Evolutionary conservation across 2,329 filamentous ascomycete genomes (phyloP), one percentile per base, ranked within the genome.

Genomic region (Zopfia rhizophila): DNA sequence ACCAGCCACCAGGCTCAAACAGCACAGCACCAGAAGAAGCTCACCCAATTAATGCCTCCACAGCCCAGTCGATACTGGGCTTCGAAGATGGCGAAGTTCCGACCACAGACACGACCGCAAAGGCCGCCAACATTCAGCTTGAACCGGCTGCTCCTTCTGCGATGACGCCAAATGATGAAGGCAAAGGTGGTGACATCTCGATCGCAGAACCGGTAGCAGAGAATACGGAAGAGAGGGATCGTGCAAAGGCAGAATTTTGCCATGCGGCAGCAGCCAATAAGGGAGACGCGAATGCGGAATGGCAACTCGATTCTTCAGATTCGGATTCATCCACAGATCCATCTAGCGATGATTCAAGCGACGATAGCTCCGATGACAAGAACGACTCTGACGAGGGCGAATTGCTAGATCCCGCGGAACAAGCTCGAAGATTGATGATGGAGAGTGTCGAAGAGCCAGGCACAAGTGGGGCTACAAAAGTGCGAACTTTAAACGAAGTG

Each of bases 401-500:
- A 40, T 79, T 92, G 29, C 78, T 97, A 1, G 87, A 87, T 41
- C 83, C 91, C 2, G 90, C 92, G 61, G 91, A 96, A 67, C 88
- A 90, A 45, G 91, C 90, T 1, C 86, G 87, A 23, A 85, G 96
- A 36, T 77, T 97, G 16, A 95, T 97, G 90, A 88, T 84, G 30
- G 91, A 93, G 54, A 86, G 81, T 22, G 89, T 85, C 2, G 91
- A 89, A 1, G 91, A 94, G 43, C 89, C 92, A 40, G 91, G 91
- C 57, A 84, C 82, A 10, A 82, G 83, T 12, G 76, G 76, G 17
- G 81, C 79, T 36, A 71, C 73, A 38, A 81, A 83, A 31, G 73
- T 95, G 31, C 85, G 88, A 47, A 96, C 91, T 1, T 87, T 90
- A 66, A 96, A 97, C 69, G 94, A 99, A 69, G 61, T 72, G n/a